These are phyloP conservation scores for Mariannaea sp. DNA, from an alignment of 2,329 filamentous ascomycete species.

Conservation along the genomic window DNA sequence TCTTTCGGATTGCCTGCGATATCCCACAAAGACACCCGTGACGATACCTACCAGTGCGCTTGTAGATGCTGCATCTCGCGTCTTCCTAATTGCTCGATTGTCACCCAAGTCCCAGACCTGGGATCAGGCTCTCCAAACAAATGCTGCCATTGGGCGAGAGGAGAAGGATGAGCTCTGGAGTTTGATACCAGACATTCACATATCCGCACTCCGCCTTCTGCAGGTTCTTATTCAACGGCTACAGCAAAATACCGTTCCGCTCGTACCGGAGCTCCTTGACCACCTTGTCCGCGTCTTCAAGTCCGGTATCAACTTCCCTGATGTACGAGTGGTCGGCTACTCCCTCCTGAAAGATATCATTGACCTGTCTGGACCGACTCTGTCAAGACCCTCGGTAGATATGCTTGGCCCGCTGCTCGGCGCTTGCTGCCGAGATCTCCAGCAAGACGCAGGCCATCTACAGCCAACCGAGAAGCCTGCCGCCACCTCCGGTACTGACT, in stretches of 20 bases:
- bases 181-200: conserved; percentile 74
- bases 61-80: conserved; percentile 69
- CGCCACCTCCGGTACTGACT: conserved; percentile 36
- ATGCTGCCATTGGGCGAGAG: conserved; percentile 74
- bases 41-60: conserved; percentile 69
- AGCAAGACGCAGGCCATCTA: conserved; percentile 58
- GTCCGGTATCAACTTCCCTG: conserved; percentile 55
- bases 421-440: conserved; percentile 75
- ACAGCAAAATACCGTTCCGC: conserved; percentile 59
- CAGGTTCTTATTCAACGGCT: conserved; percentile 62
- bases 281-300: conserved; percentile 74
- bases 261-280: conserved; percentile 69
- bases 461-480: conserved; percentile 43
- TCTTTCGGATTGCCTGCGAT: conserved; percentile 66
- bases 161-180: conserved; percentile 82
- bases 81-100: conserved; percentile 68
- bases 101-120: conserved; percentile 52
- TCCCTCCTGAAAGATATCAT: conserved; percentile 62
- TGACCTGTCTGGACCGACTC: conserved; percentile 63
- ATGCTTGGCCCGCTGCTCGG: conserved; percentile 66
- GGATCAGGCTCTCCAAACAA: conserved; percentile 63
- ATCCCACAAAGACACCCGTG: conserved; percentile 68
- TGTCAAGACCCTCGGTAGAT: conserved; percentile 68
- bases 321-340: conserved; percentile 67
- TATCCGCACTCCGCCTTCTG: conserved; percentile 69